phyloP scores from a whole-genome alignment of 2,329 filamentous ascomycete species.

The Ceratocystis eucalypticola region DNA sequence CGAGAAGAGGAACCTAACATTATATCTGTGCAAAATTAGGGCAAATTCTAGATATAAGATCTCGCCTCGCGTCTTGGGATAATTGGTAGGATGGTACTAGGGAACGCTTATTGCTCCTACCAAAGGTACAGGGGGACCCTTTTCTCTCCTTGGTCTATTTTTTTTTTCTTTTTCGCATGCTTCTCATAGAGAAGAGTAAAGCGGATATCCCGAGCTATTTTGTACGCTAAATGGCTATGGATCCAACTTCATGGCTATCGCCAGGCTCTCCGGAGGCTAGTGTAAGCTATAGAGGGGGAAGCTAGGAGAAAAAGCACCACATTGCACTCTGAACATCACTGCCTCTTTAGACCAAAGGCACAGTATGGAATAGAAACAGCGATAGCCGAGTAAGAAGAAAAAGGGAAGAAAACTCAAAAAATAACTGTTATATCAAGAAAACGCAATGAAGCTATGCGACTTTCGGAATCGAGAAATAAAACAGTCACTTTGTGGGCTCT shows the following conservation, averaged over 20 bases:
- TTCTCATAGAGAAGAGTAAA: not conserved
- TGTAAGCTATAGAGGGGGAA: not conserved
- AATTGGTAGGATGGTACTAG: not conserved
- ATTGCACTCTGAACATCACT: not conserved
- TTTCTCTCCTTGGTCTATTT: not conserved
- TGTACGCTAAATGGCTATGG: not conserved
- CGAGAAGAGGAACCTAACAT: not conserved
- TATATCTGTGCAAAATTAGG: not conserved
- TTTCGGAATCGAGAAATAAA: not conserved
- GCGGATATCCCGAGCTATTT: not conserved
- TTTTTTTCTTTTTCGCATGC: not conserved
- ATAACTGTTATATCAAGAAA: too few species aligned
- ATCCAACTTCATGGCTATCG: not conserved
- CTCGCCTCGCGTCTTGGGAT: not conserved
- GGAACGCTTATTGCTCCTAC: constrained; percentile 1
- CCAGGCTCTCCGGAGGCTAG: not conserved
- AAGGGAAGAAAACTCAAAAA: not conserved
- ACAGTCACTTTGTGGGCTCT: not conserved
- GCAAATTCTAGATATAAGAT: not conserved
- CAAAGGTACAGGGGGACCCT: not conserved
- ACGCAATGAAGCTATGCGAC: too few species aligned
- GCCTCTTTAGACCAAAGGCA: not conserved
- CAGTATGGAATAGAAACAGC: not conserved
- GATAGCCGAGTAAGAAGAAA: not conserved
- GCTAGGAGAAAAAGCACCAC: not conserved